Evolutionary conservation across 1,284 basidiomycete species (phyloP), one percentile per base, ranked within the genome.

Genomic region (Trichosporon ovoides): DNA sequence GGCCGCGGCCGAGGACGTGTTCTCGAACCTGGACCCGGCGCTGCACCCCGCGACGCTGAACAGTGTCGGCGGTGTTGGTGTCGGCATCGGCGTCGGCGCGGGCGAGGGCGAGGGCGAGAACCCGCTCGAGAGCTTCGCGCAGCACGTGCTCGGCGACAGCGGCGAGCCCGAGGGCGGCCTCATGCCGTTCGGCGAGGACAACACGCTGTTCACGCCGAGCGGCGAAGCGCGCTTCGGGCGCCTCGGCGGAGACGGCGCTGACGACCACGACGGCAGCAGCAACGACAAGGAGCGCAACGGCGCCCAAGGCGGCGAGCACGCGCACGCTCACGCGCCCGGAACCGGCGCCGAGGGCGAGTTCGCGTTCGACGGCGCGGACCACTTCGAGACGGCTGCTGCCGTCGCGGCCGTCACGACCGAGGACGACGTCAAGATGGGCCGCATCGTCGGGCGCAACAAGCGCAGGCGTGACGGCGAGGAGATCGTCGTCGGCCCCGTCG

Each of bases 81-180:
- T 14, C 46, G n/a, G n/a, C n/a, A n/a, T 31, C 34, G 3, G 6
- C 13, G 5, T n/a, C n/a, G 13, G n/a, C 38, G 28, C 4, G 28
- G 28, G 28, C 28, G 28, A 22, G 13, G n/a, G 35, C 51, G 53
- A 54, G 40, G 51, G 37, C 33, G 51, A 55, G 38, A 65, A 66
- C 43, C 67, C 64, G 9, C 58, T 69, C 5, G 58, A 57, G 14
- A 51, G 58, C 28, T 68, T 69, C 43, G 68, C 66, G 16, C 62
- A 67, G 52, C 68, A 69, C 48, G 63, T 66, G 33, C 58, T 69
- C 19, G 49, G 50, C 12, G 58, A 59, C 33, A 38, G 49, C 34
- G 55, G 38, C 13, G 60, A 55, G 43, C 38, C 61, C 50, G 52
- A 63, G 13, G 56, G 53, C 18, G 54, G 53, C 18, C 24, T 48